Evolutionary conservation across 2,329 filamentous ascomycete species (phyloP).

Genomic region (Alternaria postmessia): DNA sequence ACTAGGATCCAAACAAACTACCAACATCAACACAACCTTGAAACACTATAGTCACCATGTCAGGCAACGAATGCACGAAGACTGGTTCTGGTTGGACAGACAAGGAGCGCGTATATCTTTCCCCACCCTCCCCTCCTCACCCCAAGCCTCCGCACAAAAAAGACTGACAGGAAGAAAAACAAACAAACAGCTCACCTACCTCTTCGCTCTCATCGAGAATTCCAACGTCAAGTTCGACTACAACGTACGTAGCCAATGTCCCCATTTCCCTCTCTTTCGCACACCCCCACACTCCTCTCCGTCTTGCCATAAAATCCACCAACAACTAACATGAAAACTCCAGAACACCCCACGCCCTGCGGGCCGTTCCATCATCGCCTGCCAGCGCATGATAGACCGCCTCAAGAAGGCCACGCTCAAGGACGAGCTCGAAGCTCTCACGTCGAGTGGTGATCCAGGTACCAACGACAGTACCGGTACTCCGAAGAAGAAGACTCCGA

Average conservation of each 20-base stretch:
- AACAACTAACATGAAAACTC: neutral
- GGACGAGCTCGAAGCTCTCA: slow-evolving; percentile 23
- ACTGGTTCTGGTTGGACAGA: slow-evolving; percentile 25
- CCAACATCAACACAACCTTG: neutral
- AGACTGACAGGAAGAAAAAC: neutral
- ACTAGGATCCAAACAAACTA: neutral
- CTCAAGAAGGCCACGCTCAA: slow-evolving; percentile 30
- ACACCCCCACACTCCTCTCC: neutral
- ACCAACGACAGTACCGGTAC: slow-evolving; percentile 2
- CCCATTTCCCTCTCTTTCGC: neutral
- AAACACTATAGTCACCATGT: slow-evolving; percentile 1
- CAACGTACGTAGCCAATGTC: slow-evolving; percentile 10
- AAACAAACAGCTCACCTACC: slow-evolving; percentile 20
- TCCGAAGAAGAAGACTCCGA: slow-evolving; percentile 17
- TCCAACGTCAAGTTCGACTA: slow-evolving; percentile 26
- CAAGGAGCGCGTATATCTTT: slow-evolving; percentile 19
- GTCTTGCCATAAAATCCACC: neutral
- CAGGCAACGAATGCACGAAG: slow-evolving; percentile 7
- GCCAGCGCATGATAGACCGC: slow-evolving; percentile 28
- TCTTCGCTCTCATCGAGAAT: slow-evolving; percentile 22
- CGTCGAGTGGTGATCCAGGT: slow-evolving; percentile 13
- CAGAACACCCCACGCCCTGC: slow-evolving; percentile 27
- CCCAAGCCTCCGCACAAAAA: neutral
- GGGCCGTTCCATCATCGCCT: slow-evolving; percentile 27
- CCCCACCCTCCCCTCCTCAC: too few relatives aligned